Evolutionary conservation across 352 stramenopile genomes (phyloP).

Genomic region (Pythium dissotocum): DNA sequence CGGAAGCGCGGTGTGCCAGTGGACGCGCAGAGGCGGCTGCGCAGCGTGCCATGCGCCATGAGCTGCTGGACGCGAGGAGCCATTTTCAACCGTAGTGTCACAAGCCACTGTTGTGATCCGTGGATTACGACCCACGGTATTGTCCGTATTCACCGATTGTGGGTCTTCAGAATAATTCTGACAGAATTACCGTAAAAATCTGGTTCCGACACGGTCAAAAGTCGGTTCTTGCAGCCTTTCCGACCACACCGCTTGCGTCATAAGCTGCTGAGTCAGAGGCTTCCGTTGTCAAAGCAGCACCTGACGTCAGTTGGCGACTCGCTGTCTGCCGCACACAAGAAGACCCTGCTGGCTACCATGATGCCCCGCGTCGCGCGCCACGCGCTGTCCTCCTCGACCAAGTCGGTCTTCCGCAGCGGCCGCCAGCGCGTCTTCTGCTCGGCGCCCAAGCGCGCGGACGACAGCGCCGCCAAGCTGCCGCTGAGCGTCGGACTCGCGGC

Average conservation of each 20-base stretch:
- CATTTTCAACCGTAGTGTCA: not conserved
- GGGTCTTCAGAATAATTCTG: not conserved
- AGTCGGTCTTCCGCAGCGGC: slow-evolving; percentile 10
- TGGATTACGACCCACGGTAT: not conserved
- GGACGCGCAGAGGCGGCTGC: not conserved
- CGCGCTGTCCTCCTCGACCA: not conserved
- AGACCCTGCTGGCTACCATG: not conserved
- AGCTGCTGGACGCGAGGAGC: not conserved
- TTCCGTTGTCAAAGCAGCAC: not conserved
- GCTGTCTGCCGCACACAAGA: not conserved
- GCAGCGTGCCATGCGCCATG: not conserved
- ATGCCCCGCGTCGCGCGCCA: slow-evolving; percentile 22
- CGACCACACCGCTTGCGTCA: not conserved
- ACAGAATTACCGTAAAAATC: not conserved
- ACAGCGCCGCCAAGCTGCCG: slow-evolving; percentile 43
- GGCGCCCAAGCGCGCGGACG: slow-evolving; percentile 35
- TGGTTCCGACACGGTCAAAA: slow-evolving; percentile 7
- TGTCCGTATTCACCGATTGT: not conserved
- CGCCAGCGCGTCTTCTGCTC: slow-evolving; percentile 52
- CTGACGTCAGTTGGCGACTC: slow-evolving; percentile 5
- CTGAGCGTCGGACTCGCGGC: slow-evolving; percentile 45
- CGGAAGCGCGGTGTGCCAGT: not conserved
- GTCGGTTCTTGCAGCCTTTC: not conserved
- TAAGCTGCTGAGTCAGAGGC: too few species aligned
- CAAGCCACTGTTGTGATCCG: not conserved